These are phyloP conservation scores for Camelina laxa DNA, from an alignment of 345 rosid genomes.

Conservation along the genomic window DNA sequence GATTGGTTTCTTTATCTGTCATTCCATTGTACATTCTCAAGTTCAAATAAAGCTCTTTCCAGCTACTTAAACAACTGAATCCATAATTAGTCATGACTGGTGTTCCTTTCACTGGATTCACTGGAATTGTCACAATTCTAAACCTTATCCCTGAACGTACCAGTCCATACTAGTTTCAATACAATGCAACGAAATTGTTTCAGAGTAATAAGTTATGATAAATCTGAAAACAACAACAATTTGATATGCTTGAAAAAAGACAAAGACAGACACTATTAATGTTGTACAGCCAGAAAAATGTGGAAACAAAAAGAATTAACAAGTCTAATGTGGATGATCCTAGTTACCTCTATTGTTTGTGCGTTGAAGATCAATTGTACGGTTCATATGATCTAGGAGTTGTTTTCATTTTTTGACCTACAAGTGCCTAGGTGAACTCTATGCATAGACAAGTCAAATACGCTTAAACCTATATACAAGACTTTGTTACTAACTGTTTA, in stretches of 20 bases:
- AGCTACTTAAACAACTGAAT: background rate
- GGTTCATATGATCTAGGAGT: background rate
- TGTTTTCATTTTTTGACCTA: background rate
- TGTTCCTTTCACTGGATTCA: no score
- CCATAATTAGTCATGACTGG: no score
- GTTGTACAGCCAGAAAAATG: background rate
- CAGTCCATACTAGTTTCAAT: no score
- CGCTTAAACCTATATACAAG: background rate
- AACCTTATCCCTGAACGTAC: no score
- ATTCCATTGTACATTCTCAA: conserved; percentile 18
- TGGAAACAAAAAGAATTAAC: background rate
- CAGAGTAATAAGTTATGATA: no score
- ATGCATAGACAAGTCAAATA: background rate
- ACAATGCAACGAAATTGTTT: no score
- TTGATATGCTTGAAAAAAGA: no score
- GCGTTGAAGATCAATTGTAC: background rate
- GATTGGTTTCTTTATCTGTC: background rate
- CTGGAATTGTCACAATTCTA: no score
- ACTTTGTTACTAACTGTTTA: background rate
- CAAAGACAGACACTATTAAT: background rate
- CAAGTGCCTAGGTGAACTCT: background rate
- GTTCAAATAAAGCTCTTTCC: conserved; percentile 9
- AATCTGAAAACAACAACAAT: no score
- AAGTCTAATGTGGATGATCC: background rate
- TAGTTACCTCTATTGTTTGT: background rate